These are phyloP conservation scores for Furcasterigmium sp. DNA, from an alignment of 2,329 filamentous ascomycete species.

Conservation along the genomic window DNA sequence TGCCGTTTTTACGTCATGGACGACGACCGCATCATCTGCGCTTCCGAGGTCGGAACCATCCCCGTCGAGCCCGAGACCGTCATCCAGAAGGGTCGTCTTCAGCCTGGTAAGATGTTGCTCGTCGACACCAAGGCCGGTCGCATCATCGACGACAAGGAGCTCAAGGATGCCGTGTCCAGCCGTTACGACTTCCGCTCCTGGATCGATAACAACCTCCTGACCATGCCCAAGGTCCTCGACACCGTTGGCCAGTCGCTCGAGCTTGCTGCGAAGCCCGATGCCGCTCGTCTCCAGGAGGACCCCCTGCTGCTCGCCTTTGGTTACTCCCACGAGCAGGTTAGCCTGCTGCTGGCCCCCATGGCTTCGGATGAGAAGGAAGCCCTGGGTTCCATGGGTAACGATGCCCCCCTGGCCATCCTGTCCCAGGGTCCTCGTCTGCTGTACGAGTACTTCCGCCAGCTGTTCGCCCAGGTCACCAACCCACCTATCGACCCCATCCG, in stretches of 20 bases:
- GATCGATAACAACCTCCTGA: constrained; percentile 82
- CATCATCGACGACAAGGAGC: constrained; percentile 88
- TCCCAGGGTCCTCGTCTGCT: constrained; percentile 84
- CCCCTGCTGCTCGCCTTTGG: constrained; percentile 80
- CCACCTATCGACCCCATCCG: constrained; percentile 95
- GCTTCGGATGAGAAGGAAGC: constrained; percentile 96
- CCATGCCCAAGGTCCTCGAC: constrained; percentile 69
- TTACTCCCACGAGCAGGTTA: constrained; percentile 94
- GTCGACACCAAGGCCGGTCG: constrained; percentile 86
- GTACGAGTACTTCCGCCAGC: constrained; percentile 95
- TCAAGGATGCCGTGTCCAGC: constrained; percentile 83
- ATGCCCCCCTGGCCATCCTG: constrained; percentile 86
- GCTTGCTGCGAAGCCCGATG: constrained; percentile 62
- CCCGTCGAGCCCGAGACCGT: constrained; percentile 84
- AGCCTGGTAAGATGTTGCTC: constrained; percentile 92
- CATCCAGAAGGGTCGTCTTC: constrained; percentile 86
- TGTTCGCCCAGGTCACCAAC: constrained; percentile 97
- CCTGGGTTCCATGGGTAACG: constrained; percentile 95
- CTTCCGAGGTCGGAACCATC: constrained; percentile 93
- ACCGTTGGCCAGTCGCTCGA: constrained; percentile 53
- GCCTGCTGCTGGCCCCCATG: constrained; percentile 88
- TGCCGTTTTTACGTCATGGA: constrained; percentile 97
- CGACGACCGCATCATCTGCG: constrained; percentile 95
- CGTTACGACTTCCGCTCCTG: constrained; percentile 84
- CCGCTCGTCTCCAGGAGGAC: constrained; percentile 73